These are phyloP conservation scores for Cladobotryum protrusum DNA, from an alignment of 2,329 filamentous ascomycete species.

Conservation along the genomic window DNA sequence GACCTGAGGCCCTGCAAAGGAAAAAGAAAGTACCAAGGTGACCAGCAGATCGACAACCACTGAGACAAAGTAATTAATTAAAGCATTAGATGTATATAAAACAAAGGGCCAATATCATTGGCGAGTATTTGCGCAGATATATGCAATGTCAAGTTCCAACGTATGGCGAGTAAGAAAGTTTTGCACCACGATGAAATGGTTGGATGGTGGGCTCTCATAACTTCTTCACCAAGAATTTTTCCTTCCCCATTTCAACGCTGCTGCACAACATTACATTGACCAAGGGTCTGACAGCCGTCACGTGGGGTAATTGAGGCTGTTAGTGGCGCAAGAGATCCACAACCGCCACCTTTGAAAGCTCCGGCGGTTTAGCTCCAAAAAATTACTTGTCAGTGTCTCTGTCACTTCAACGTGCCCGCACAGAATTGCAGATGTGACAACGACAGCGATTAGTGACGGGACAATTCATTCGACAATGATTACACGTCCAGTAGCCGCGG, in stretches of 20 bases:
- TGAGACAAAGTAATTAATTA: background rate
- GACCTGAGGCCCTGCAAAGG: background rate
- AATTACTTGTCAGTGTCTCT: too few relatives aligned
- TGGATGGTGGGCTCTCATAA: too few relatives aligned
- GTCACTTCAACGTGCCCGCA: too few relatives aligned
- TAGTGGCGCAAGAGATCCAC: too few relatives aligned
- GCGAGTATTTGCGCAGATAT: background rate
- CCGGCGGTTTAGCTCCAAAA: too few relatives aligned
- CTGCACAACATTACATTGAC: slow-evolving; percentile 8
- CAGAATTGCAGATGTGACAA: too few relatives aligned
- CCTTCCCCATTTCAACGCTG: background rate
- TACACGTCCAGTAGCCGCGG: slow-evolving; percentile 22
- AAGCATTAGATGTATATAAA: background rate
- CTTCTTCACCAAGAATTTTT: slow-evolving; percentile 7
- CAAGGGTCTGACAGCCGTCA: background rate
- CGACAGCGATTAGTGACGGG: too few relatives aligned
- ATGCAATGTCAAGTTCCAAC: slow-evolving; percentile 3
- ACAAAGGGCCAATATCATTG: background rate
- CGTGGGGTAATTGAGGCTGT: background rate
- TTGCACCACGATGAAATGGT: background rate
- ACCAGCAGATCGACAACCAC: background rate
- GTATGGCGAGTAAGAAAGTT: slow-evolving; percentile 8
- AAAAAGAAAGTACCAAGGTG: too few relatives aligned
- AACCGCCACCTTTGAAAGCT: too few relatives aligned
- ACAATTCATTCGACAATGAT: slow-evolving; percentile 20